A percentile compares a stretch with the other conserved stretches of the same genome.
Evolutionary conservation across 768 basidiomycete genomes (phyloP).

Genomic region (Strobilomyces dryophilus): DNA sequence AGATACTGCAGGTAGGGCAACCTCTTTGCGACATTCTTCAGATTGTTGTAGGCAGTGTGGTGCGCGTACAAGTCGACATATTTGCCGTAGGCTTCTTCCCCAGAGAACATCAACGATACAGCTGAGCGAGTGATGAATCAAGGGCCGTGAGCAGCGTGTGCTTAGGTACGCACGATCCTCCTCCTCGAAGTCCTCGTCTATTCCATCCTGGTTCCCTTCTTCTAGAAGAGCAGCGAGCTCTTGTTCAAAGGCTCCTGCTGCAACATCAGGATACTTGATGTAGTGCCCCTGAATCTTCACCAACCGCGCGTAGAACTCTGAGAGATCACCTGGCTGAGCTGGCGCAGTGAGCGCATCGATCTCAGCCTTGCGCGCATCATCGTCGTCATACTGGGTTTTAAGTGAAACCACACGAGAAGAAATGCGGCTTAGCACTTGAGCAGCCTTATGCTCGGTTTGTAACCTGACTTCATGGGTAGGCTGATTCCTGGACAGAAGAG

Average conservation of each 20-base stretch:
- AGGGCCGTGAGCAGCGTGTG: conserved; percentile 1
- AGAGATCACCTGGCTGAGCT: conserved; percentile 64
- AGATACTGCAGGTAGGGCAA: conserved; percentile 92
- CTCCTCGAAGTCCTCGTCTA: conserved; percentile 68
- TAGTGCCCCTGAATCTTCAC: conserved; percentile 96
- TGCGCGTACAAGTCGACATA: conserved; percentile 91
- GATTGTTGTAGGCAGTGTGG: conserved; percentile 85
- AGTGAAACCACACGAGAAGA: conserved; percentile 62
- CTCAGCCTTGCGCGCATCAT: conserved; percentile 67
- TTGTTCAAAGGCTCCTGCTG: conserved; percentile 73
- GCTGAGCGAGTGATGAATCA: conserved; percentile 39
- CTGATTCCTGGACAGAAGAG: conserved; percentile 67
- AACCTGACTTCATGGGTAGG: conserved; percentile 59
- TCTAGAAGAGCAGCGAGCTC: conserved; percentile 82
- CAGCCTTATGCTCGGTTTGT: conserved; percentile 83
- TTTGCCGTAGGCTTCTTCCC: conserved; percentile 93
- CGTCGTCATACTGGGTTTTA: conserved; percentile 73
- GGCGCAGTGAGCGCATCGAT: conserved; percentile 57
- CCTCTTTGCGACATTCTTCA: conserved; percentile 80
- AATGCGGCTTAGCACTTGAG: conserved; percentile 86
- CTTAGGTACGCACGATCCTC: conserved; percentile 71
- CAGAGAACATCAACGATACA: conserved; percentile 84
- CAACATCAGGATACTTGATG: conserved; percentile 90
- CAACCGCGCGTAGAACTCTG: conserved; percentile 95
- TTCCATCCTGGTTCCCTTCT: conserved; percentile 63